These are phyloP conservation scores for Triangularia setosa DNA, from an alignment of 2,329 filamentous ascomycete species.

Conservation along the genomic window DNA sequence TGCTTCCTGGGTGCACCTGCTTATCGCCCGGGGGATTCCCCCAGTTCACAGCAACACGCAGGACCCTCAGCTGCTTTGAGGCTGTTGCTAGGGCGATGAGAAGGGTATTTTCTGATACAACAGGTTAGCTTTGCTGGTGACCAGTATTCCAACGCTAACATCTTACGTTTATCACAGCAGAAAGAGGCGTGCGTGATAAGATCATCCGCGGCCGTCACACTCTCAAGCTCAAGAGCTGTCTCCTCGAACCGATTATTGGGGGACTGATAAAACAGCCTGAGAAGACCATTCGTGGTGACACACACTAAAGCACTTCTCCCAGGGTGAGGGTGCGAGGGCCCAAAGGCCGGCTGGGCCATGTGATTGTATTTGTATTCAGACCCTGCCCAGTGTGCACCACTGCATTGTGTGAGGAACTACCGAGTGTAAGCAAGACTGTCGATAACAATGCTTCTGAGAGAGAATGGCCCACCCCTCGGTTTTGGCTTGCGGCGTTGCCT, in stretches of 20 bases:
- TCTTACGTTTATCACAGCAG: conserved; percentile 67
- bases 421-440: not conserved
- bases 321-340: conserved; percentile 68
- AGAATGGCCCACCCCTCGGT: not conserved
- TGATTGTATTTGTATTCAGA: conserved; percentile 67
- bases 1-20: conserved; percentile 43
- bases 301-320: conserved; percentile 71
- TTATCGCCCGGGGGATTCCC: conserved; percentile 57
- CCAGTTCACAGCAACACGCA: conserved; percentile 74
- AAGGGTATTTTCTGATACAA: conserved; percentile 41
- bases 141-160: not conserved
- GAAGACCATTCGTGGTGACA: conserved; percentile 67
- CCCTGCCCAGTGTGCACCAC: conserved; percentile 61
- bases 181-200: conserved; percentile 76
- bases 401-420: conserved; percentile 48
- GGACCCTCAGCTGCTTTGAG: conserved; percentile 68
- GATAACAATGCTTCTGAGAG: not conserved
- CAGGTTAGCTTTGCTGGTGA: not conserved
- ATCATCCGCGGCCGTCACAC: conserved; percentile 66
- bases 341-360: conserved; percentile 60
- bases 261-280: conserved; percentile 76
- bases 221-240: conserved; percentile 68
- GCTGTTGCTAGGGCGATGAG: conserved; percentile 65
- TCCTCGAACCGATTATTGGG: conserved; percentile 70
- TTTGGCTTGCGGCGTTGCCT: conserved; percentile 16